Conservation (phyloP, 805 yeast species). For the Spathaspora boniae region DNA sequence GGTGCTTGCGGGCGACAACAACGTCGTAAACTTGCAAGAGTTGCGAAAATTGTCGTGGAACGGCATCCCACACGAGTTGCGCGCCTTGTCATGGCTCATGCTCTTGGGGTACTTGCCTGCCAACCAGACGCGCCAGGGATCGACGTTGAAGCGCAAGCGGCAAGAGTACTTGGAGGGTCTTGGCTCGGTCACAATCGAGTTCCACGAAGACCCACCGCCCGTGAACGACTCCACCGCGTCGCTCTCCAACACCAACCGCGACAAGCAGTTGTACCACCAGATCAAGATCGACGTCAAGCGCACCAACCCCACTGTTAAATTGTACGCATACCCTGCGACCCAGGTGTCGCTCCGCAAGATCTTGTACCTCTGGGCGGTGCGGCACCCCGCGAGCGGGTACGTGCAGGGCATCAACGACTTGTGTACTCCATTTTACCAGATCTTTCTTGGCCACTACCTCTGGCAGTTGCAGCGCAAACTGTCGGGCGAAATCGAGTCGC, state of each 20-base stretch:
- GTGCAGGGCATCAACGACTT: constrained; percentile 97
- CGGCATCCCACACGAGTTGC: constrained; percentile 78
- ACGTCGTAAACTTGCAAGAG: constrained; percentile 57
- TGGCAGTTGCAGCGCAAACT: constrained; percentile 36
- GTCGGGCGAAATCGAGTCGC: constrained; percentile 12
- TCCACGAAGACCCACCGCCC: constrained; percentile 24
- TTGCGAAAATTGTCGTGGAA: constrained; percentile 86
- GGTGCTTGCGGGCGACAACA: constrained; percentile 47
- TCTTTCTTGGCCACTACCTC: constrained; percentile 67
- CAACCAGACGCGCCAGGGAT: constrained; percentile 68
- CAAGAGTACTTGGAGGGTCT: constrained; percentile 81
- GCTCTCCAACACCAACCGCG: constrained; percentile 12
- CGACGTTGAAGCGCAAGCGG: constrained; percentile 73
- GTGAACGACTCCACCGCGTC: constrained; percentile 13
- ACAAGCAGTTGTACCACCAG: constrained; percentile 86
- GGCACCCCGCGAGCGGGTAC: constrained; percentile 97
- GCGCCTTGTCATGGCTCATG: constrained; percentile 88
- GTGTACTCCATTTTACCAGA: constrained; percentile 88
- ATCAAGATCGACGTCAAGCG: constrained; percentile 92
- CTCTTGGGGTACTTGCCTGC: constrained; percentile 88
- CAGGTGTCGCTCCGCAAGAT: constrained; percentile 80
- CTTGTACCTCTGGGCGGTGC: constrained; percentile 87
- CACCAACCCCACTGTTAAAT: constrained; percentile 79
- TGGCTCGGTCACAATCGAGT: constrained; percentile 49
- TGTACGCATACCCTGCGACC: constrained; percentile 66